Evolutionary conservation across 2,329 filamentous ascomycete genomes (phyloP).

Genomic region (Venturia aucupariae): DNA sequence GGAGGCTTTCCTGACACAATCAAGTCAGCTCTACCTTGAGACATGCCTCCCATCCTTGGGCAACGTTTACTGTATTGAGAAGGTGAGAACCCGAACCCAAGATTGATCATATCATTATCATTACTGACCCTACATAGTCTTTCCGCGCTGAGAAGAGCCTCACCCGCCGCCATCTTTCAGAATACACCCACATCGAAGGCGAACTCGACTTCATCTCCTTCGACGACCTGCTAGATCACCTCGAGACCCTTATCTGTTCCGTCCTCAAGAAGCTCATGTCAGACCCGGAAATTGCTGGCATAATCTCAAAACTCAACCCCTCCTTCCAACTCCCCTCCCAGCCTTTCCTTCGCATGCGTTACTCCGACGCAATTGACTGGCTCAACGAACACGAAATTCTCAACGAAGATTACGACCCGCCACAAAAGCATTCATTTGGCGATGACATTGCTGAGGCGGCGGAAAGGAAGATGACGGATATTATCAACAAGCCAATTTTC

Average conservation of each 20-base stretch:
- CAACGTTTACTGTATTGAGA: slow-evolving; percentile 96
- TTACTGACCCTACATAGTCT: slow-evolving; percentile 39
- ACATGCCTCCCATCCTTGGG: slow-evolving; percentile 84
- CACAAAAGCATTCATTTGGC: slow-evolving; percentile 62
- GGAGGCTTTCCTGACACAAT: slow-evolving; percentile 89
- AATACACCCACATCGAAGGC: slow-evolving; percentile 95
- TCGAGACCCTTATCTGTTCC: slow-evolving; percentile 80
- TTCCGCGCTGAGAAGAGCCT: slow-evolving; percentile 97
- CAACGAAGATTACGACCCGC: slow-evolving; percentile 81
- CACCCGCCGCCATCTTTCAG: slow-evolving; percentile 85
- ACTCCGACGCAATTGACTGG: slow-evolving; percentile 91
- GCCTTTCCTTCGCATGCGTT: slow-evolving; percentile 92
- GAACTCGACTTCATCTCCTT: slow-evolving; percentile 96
- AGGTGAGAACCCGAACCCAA: neutral
- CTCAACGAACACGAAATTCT: slow-evolving; percentile 79
- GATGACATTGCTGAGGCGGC: slow-evolving; percentile 98
- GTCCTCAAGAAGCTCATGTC: slow-evolving; percentile 71
- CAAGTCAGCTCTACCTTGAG: slow-evolving; percentile 94
- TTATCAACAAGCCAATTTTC: slow-evolving; percentile 91
- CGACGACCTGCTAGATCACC: slow-evolving; percentile 73
- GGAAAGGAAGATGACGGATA: slow-evolving; percentile 93
- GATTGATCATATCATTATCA: slow-evolving; percentile 27
- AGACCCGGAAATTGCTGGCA: slow-evolving; percentile 61
- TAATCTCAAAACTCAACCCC: slow-evolving; percentile 84
- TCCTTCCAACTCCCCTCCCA: slow-evolving; percentile 71